Conservation (phyloP, 2,329 filamentous ascomycete genomes). For the Neonectria punicea region DNA sequence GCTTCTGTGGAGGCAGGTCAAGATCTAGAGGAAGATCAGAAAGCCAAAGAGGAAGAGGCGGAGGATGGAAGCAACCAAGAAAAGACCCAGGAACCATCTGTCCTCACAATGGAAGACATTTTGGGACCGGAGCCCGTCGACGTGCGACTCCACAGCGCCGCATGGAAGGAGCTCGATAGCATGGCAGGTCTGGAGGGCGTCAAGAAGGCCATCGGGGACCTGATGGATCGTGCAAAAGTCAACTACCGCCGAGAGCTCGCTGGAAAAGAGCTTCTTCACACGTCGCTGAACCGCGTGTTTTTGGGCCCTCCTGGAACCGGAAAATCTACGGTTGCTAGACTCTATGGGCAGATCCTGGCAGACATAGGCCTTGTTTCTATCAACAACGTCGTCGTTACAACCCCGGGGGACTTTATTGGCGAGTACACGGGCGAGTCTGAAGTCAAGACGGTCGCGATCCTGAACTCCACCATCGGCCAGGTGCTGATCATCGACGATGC, state of each 20-base stretch:
- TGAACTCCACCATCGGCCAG: constrained; percentile 60
- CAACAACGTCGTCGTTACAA: not conserved
- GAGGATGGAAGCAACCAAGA: not conserved
- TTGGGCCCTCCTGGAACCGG: constrained; percentile 75
- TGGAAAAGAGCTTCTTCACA: not conserved
- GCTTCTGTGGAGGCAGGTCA: not conserved
- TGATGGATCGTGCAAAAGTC: not conserved
- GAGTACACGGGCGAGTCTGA: not conserved
- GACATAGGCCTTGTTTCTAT: constrained; percentile 66
- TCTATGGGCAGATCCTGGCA: constrained; percentile 73
- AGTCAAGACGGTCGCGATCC: not conserved
- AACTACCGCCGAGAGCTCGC: not conserved
- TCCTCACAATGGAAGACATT: not conserved
- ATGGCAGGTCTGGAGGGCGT: not conserved
- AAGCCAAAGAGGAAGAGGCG: not conserved
- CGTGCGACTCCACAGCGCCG: not conserved
- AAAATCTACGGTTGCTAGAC: constrained; percentile 75
- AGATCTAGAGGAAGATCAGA: not conserved
- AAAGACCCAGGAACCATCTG: not conserved
- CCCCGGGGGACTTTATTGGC: not conserved
- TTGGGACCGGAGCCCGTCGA: not conserved
- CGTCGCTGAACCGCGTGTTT: constrained; percentile 51
- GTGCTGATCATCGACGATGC: constrained; percentile 81
- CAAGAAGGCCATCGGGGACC: not conserved
- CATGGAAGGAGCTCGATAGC: not conserved